Conservation (phyloP, 1,139 yeast species). For the Magnusiomyces magnusii region DNA sequence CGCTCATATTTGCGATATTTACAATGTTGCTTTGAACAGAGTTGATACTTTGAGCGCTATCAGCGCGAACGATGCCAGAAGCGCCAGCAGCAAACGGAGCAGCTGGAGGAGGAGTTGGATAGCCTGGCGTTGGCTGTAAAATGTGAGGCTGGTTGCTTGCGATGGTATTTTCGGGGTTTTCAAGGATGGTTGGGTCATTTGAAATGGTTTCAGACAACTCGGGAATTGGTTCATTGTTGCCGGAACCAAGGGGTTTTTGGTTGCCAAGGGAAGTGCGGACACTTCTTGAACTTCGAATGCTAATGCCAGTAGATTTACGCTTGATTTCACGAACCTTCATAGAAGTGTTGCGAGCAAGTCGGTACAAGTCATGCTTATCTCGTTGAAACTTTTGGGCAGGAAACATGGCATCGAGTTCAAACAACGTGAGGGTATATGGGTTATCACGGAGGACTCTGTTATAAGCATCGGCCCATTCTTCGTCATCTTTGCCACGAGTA, state of each 20-base stretch:
- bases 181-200: background rate
- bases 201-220: background rate
- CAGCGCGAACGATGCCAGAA: background rate
- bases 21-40: background rate
- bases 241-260: too few species aligned
- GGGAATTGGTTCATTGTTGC: background rate
- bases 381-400: slow-evolving; percentile 10
- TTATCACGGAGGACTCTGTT: slow-evolving; percentile 6
- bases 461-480: slow-evolving; percentile 8
- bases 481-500: slow-evolving; percentile 4
- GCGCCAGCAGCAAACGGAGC: too few species aligned
- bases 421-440: slow-evolving; percentile 2
- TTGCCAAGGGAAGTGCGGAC: background rate
- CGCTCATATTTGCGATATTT: background rate
- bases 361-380: slow-evolving; percentile 6
- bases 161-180: background rate
- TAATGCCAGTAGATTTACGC: background rate
- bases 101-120: background rate
- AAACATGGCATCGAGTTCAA: slow-evolving; percentile 11
- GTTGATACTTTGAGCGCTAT: background rate
- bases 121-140: background rate
- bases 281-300: background rate
- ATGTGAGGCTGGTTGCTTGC: background rate
- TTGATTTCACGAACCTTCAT: slow-evolving; percentile 2
- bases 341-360: slow-evolving; percentile 2